Conservation (phyloP, 192 early-diverging fungal species). For the Glomus cerebriforme region DNA sequence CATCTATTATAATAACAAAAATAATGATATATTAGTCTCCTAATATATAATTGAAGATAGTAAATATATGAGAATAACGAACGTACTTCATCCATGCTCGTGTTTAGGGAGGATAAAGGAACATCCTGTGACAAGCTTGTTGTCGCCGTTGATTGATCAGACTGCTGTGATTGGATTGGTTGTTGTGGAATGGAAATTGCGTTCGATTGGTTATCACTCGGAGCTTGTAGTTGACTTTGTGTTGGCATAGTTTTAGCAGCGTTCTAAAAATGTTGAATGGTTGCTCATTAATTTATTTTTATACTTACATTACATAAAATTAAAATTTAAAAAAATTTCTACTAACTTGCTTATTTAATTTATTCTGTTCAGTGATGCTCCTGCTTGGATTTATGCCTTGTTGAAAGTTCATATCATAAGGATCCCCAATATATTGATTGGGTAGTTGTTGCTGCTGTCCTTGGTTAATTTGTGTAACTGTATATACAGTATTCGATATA, state of each 20-base stretch:
- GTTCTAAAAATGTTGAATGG: background rate
- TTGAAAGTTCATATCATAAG: background rate
- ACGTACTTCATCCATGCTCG: background rate
- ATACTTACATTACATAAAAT: background rate
- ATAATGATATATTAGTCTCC: background rate
- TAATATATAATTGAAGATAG: background rate
- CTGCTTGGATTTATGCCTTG: too few relatives aligned
- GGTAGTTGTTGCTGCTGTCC: too few relatives aligned
- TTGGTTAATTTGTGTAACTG: background rate
- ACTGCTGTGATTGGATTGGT: background rate
- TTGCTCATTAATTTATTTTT: too few relatives aligned
- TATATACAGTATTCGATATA: too few relatives aligned
- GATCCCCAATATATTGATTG: background rate
- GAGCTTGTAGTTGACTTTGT: background rate
- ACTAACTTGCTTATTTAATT: too few relatives aligned
- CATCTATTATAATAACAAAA: background rate
- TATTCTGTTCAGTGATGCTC: too few relatives aligned
- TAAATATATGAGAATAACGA: too few relatives aligned
- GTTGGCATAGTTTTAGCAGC: background rate
- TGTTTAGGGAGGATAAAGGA: background rate
- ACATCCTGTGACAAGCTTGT: background rate
- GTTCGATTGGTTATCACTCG: background rate
- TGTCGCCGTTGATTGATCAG: background rate
- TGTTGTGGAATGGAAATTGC: background rate
- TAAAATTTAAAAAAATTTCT: background rate